Evolutionary conservation across 2,329 filamentous ascomycete species (phyloP).

Genomic region (Ophiocordyceps camponoti-saundersi): DNA sequence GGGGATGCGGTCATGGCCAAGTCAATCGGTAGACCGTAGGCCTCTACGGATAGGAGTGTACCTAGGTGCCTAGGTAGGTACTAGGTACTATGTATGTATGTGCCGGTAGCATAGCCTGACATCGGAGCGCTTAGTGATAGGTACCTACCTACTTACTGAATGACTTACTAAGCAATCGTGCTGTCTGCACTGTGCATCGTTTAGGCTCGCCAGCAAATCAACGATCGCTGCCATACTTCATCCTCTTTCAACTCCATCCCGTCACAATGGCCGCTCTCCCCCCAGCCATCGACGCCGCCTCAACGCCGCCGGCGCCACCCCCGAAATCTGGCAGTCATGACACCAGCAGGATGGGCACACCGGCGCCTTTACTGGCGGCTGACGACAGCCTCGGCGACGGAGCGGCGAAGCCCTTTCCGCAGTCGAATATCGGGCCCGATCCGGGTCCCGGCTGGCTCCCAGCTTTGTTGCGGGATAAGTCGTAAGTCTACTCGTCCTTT

Average conservation of each 20-base stretch:
- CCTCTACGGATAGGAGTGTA: too few species aligned
- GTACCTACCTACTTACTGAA: too few species aligned
- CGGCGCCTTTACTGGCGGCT: constrained; percentile 17
- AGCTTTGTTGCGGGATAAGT: constrained; percentile 59
- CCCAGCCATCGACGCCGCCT: constrained; percentile 9
- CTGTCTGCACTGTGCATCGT: too few species aligned
- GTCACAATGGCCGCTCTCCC: constrained; percentile 6
- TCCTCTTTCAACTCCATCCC: neutral
- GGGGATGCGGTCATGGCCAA: too few species aligned
- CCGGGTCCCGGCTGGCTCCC: constrained; percentile 66
- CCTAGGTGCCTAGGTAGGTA: too few species aligned
- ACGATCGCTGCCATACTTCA: neutral
- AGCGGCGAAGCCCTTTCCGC: constrained; percentile 5
- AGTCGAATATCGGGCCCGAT: constrained; percentile 25
- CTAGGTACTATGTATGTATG: too few species aligned
- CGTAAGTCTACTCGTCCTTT: constrained; percentile 34
- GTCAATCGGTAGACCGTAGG: too few species aligned
- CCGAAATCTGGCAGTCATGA: constrained; percentile 58
- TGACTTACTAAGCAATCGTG: too few species aligned
- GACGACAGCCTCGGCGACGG: constrained; percentile 5
- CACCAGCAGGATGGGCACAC: constrained; percentile 48
- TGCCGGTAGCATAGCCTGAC: too few species aligned
- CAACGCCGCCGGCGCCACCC: constrained; percentile 47
- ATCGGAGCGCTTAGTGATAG: too few species aligned
- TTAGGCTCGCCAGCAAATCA: too few species aligned